Conservation (phyloP, 2,329 filamentous ascomycete genomes). For the Apiospora hydei region DNA sequence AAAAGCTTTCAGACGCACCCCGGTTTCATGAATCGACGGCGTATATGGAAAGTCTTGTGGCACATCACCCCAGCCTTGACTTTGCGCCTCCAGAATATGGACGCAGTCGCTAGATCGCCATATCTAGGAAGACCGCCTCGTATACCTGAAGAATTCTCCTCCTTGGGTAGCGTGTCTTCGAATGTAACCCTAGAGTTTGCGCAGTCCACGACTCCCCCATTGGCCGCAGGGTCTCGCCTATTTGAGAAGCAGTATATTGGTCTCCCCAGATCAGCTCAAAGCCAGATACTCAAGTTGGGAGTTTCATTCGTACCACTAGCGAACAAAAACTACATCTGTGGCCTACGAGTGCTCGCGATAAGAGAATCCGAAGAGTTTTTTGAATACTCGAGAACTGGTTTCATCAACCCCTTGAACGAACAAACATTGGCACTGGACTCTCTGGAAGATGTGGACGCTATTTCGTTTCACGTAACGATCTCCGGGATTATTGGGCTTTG, state of each 20-base stretch:
- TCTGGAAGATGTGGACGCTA: constrained; percentile 23
- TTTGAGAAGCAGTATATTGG: constrained; percentile 30
- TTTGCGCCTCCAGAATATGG: constrained; percentile 31
- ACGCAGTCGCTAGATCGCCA: constrained; percentile 20
- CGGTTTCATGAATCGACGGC: constrained; percentile 33
- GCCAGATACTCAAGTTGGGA: constrained; percentile 25
- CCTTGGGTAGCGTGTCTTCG: constrained; percentile 20
- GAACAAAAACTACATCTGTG: constrained; percentile 31
- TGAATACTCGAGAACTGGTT: constrained; percentile 27
- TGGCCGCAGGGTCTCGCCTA: constrained; percentile 31
- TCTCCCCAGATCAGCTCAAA: constrained; percentile 19
- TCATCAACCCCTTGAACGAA: constrained; percentile 28
- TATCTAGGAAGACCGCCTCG: constrained; percentile 19
- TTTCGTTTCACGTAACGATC: constrained; percentile 28
- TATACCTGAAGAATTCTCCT: background rate
- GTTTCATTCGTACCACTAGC: constrained; percentile 30
- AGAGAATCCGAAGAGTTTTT: background rate
- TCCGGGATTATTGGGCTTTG: constrained; percentile 30
- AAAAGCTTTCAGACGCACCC: constrained; percentile 28
- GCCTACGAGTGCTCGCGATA: constrained; percentile 27
- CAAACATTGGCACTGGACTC: constrained; percentile 23
- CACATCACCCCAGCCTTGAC: constrained; percentile 29
- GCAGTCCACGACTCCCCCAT: background rate
- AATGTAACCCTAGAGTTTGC: constrained; percentile 22
- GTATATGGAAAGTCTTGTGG: constrained; percentile 32